Base-by-base conservation (phyloP, 2,329 filamentous ascomycete species). In the Emmonsiellopsis sp. region DNA sequence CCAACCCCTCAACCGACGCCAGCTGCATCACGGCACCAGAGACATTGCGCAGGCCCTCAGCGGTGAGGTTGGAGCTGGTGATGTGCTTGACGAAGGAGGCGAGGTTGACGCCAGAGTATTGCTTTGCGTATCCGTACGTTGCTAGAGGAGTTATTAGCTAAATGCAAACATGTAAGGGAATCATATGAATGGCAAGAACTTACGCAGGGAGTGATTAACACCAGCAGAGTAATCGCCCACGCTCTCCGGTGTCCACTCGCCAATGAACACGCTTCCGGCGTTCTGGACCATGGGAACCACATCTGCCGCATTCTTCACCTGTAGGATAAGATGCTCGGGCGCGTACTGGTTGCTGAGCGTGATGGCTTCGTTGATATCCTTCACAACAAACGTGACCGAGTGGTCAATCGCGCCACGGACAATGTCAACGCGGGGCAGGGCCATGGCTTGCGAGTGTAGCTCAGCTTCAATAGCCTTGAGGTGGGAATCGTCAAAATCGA, bases 61-160 rank as follows among this genome's bases (percentile, higher is more conserved):
- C 82, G 1, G 89, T 95, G 57, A 98, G 79, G 70, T 95, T 88
- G 0, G 90, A 89, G 74, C 88, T 93, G 38, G 93, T 98, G 65
- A 98, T 96, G 77, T 97, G 90, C 76, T 98, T 98, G 69, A 95
- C 81, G 73, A 96, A 98, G 2, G 92, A 97, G 34, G 83, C 89
- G 5, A 98, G 81, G 70, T 95, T 98, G 66, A 98, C 93, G 51
- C 93, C 93, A 5, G 90, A 96, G 76, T 98, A 98, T 71, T 98
- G 93, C 74, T 95, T 95, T 48, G 93, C 93, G 65, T 95, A 98
- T 41, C 93, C 93, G 67, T 97, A 98, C 0, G 93, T 98, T 51
- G 93, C 90, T 95, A 61, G 30, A 51, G 53, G 41, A 50, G 16
- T 44, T 46, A 58, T 41, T 34, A 54, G 10, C 30, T 67, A 13